Base-by-base conservation (phyloP, 371 early-diverging fungal species). In the Chytridium lagenaria region DNA sequence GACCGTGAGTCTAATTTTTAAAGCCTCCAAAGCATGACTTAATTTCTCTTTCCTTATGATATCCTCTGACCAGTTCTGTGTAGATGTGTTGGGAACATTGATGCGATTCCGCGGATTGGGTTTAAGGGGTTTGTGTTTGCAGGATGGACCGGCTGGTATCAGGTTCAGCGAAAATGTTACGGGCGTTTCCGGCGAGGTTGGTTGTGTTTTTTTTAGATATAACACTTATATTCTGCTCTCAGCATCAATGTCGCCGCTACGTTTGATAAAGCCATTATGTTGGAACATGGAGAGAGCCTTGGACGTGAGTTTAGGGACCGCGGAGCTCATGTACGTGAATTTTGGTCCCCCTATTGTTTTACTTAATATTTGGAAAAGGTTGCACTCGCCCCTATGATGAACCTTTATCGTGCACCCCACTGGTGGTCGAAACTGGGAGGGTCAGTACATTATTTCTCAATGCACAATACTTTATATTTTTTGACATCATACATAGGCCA, bases 351-450 rank as follows among this genome's bases (percentile, higher is more conserved):
- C 2, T 7, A 10, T 34, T 34, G 7, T 28, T 10, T 34, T 5
- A 61, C 61, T 34, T 37, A 5, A 10, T 5, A 12, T 22, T 36
- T 61, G 19, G n/a, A n/a, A n/a, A 71, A 90, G 63, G 71, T 80
- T 33, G 68, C 72, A 36, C 68, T 90, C 7, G 88, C 85, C 2
- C 90, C 90, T 28, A 78, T 77, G 67, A 79, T 88, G 80, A 87
- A 90, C 71, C 76, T 87, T 63, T 69, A 76, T 68, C 80, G 89
- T 10, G 59, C 77, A n/a, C n/a, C 86, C 89, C n/a, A 67, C 76
- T 49, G 83, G 80, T 61, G 90, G 90, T 30, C 78, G 90, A 72
- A 85, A 80, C 50, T 90, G 88, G 86, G 90, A 90, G 80, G 81
- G 77, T 23, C 83, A 79, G 33, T n/a, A n/a, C n/a, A n/a, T n/a